phyloP scores from a whole-genome alignment of 176 grass and related monocot species.

The Bromus sterilis region DNA sequence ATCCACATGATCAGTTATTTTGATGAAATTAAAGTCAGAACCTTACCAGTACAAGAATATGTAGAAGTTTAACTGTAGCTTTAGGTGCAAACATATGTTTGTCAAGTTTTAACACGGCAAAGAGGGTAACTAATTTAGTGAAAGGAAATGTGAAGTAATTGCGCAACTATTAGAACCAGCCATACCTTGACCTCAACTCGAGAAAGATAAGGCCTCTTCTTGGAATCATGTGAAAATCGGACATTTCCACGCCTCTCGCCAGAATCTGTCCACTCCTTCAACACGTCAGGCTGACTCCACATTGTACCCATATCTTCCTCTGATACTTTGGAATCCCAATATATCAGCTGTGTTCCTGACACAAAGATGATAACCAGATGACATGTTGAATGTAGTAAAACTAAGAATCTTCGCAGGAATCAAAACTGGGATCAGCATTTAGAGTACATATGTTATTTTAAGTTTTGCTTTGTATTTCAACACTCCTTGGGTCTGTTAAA shows the following conservation, averaged over 20 bases:
- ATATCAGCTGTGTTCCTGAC: conserved; percentile 56
- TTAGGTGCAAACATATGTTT: neutral
- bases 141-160: conserved; percentile 1
- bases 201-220: conserved; percentile 98
- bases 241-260: conserved; percentile 83
- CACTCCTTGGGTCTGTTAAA: neutral
- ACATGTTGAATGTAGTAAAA: neutral
- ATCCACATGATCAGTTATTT: neutral
- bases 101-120: neutral
- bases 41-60: neutral
- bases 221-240: conserved; percentile 69
- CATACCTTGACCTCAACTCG: conserved; percentile 91
- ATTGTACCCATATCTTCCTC: conserved; percentile 68
- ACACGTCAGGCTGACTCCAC: conserved; percentile 75
- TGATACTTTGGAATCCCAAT: conserved; percentile 85
- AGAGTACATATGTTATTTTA: conserved; percentile 1
- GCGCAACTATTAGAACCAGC: neutral
- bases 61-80: neutral
- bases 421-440: neutral
- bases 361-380: conserved; percentile 20
- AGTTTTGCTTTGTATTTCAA: neutral
- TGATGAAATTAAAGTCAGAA: conserved; percentile 4
- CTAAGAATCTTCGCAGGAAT: neutral
- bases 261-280: conserved; percentile 86
- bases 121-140: neutral